A percentile compares a stretch with the other conserved stretches of the same genome.
Conservation (phyloP, 106 monocot species). For the Acorus gramineus region DNA sequence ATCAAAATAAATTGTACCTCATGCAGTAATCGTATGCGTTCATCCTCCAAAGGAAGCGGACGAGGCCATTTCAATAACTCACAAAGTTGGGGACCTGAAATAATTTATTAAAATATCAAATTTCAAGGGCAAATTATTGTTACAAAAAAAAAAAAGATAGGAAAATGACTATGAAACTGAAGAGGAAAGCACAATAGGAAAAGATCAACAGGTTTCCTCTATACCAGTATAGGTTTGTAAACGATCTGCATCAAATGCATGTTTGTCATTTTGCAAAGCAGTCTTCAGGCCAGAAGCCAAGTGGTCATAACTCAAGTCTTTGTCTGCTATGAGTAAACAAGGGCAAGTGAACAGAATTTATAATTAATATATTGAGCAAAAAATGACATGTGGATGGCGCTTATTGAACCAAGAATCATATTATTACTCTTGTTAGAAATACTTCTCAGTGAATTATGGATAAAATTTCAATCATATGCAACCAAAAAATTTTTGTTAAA, state of each 20-base stretch:
- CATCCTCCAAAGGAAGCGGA: conserved; percentile 82
- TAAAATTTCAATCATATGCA: no score
- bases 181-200: background rate
- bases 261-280: conserved; percentile 56
- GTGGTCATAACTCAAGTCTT: conserved; percentile 82
- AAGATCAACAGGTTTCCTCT: background rate
- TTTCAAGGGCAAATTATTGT: no score
- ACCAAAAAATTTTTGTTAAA: no score
- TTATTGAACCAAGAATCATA: no score
- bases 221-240: conserved; percentile 80
- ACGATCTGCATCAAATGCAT: conserved; percentile 78
- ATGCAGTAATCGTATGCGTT: conserved; percentile 75
- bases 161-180: background rate
- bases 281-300: conserved; percentile 71
- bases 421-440: no score
- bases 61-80: conserved; percentile 78
- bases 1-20: conserved; percentile 38
- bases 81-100: conserved; percentile 63
- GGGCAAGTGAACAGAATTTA: no score
- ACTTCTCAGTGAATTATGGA: no score
- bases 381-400: no score
- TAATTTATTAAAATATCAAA: background rate
- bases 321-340: conserved; percentile 27
- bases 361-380: background rate
- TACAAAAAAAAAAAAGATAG: background rate